Evolutionary conservation across 345 rosid species (phyloP), one percentile per base, ranked within the genome.

Genomic region (Stellera chamaejasme): DNA sequence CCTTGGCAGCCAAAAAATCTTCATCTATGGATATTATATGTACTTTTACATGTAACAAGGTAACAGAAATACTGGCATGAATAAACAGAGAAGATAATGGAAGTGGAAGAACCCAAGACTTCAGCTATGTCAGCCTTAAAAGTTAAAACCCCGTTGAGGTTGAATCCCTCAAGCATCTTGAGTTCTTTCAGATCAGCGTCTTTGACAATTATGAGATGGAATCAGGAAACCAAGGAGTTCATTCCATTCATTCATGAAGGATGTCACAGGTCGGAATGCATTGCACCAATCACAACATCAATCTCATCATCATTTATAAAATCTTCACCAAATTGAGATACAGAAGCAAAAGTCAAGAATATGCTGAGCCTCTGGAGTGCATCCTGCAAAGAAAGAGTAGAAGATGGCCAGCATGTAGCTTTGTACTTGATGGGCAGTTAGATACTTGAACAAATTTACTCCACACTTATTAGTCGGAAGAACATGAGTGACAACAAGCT

Each of bases 41-140:
- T 89, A 92, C 75, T 80, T 93, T 56, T n/a, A n/a, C 77, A 79
- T 3, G 99, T 86, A 19, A 86, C 11, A 10, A 92, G 96, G 59
- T 82, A 92, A 28, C 97, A 96, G 48, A 92, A 92, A 51, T 88
- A 86, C 67, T 93, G 77, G 83, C 95, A 86, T 23, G 98, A 73
- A 62, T 86, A 89, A 23, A 94, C 99, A 13, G 94, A 78, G 72
- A 93, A 93, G 60, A 81, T 55, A 10, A 67, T 13, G 54, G 96
- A 68, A 45, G 66, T 69, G 51, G 89, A 65, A 10, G 80, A 16
- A 3, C 96, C 98, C 49, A 82, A 78, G 26, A 78, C 52, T 42
- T 16, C 57, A 11, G 86, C 95, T 57, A 92, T 88, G 62, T 92
- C 87, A 45, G 84, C 52, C 69, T 81, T n/a, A n/a, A n/a, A n/a